Evolutionary conservation across 2,329 filamentous ascomycete species (phyloP), one percentile per base, ranked within the genome.

Genomic region (Anthostomella pinea): DNA sequence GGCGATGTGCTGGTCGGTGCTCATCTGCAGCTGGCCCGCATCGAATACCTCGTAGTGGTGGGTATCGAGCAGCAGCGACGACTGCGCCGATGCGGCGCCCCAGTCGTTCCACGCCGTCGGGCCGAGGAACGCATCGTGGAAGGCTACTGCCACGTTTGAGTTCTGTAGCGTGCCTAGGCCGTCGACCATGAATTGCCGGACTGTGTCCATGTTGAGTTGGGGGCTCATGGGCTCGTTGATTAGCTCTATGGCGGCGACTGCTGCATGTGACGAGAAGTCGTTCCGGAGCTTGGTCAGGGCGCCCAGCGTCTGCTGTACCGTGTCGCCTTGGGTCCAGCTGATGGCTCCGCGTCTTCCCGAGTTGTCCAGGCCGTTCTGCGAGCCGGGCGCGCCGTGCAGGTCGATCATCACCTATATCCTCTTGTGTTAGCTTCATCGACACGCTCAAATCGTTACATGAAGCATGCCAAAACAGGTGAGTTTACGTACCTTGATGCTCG

Each of bases 11-110:
- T 74, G 73, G 11, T 75, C 69, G 58, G 87, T 83, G 19, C 73
- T 76, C 39, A 84, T 70, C 9, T 70, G 69, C 41, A 88, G 75
- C 48, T 85, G 79, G 36, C 77, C 76, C 2, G 69, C 69, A 62
- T 88, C 86, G 69, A 89, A 89, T 54, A 87, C 87, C 41, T 84
- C 81, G 58, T 89, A 89, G 54, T 88, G 83, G 60, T 89, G 85
- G 1, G 82, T 85, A 60, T 89, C 85, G n/a, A 89, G 72, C 3
- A 87, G 67, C 37, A 89, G 67, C 28, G 75, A 68, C 14, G 68
- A 65, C 43, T 77, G 70, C 29, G 67, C 64, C 48, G 77, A 71
- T 30, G 67, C 64, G 48, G 77, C 70, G 24, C 87, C 70, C 54
- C 81, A 74, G 25, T 77, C 79, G 52, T 86, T 73, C 85, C 85